Percentiles rank a stretch among this genome's conserved stretches.
Evolutionary conservation across 805 yeast species (phyloP).

Genomic region (Blastobotrys muscicola): DNA sequence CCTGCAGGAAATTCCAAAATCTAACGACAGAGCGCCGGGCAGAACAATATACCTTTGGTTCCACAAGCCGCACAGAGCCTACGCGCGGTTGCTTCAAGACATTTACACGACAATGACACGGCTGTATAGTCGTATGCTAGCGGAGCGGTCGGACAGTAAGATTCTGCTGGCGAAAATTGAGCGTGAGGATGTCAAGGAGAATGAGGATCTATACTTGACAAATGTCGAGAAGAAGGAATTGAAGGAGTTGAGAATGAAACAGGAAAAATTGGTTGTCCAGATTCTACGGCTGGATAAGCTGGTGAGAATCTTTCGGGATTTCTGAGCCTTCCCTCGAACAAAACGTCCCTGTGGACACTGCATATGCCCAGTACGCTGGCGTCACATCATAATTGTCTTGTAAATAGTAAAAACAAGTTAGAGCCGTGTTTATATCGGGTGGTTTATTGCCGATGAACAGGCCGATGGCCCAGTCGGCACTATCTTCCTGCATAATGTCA

Average conservation of each 20-base stretch:
- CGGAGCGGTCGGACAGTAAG: constrained; percentile 46
- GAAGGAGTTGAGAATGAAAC: constrained; percentile 36
- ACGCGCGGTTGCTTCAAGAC: constrained; percentile 38
- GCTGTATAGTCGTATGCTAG: constrained; percentile 26
- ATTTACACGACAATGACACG: constrained; percentile 41
- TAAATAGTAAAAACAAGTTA: too few relatives aligned
- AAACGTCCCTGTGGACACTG: background rate
- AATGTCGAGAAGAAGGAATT: constrained; percentile 69
- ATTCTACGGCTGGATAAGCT: constrained; percentile 27
- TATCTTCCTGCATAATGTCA: too few relatives aligned
- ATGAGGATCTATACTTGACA: constrained; percentile 63
- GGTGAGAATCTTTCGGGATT: constrained; percentile 32
- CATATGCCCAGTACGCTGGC: too few relatives aligned
- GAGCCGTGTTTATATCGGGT: too few relatives aligned
- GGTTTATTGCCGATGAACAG: too few relatives aligned
- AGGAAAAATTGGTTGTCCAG: constrained; percentile 26
- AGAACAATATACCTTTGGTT: constrained; percentile 79
- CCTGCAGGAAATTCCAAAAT: constrained; percentile 87
- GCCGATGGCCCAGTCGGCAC: too few relatives aligned
- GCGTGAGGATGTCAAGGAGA: constrained; percentile 83
- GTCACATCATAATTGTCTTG: too few relatives aligned
- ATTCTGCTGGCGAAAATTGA: constrained; percentile 70
- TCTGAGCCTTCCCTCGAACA: constrained; percentile 13
- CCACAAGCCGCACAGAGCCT: constrained; percentile 47
- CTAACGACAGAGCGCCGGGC: constrained; percentile 84